Conservation (phyloP, 169 alveolate species). For the Eimeria acervulina region DNA sequence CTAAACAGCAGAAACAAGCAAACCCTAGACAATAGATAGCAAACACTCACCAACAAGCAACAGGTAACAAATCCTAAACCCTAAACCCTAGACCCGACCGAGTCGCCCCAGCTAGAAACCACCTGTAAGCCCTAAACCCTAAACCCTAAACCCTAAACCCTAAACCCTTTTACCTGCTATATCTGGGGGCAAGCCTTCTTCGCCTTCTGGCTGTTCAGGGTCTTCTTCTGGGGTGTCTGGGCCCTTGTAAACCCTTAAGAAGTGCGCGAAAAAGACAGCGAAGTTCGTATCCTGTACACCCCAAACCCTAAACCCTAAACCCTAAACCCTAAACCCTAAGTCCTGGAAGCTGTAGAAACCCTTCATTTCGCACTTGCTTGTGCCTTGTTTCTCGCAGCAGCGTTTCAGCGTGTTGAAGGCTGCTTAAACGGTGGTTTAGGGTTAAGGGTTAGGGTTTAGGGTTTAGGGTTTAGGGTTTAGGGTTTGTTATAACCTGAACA, state of each 20-base stretch:
- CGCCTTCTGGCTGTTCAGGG: not conserved
- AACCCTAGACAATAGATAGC: not conserved
- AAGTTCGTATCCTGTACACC: constrained; percentile 69
- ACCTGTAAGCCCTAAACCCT: not conserved
- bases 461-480: constrained; percentile 43
- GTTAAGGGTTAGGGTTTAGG: not conserved
- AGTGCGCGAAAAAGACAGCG: constrained; percentile 41
- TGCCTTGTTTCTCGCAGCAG: too few species aligned
- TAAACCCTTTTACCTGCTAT: constrained; percentile 38
- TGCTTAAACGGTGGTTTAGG: too few species aligned
- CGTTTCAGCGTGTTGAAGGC: too few species aligned
- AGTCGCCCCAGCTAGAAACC: too few species aligned
- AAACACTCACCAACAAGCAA: not conserved
- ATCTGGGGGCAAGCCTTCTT: constrained; percentile 26
- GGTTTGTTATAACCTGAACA: constrained; percentile 36
- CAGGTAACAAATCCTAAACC: not conserved
- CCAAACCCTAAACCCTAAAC: constrained; percentile 52
- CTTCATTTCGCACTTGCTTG: not conserved
- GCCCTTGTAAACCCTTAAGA: constrained; percentile 39
- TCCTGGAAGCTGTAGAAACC: not conserved
- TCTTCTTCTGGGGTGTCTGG: not conserved
- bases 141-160: constrained; percentile 67
- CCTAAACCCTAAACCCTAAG: constrained; percentile 32
- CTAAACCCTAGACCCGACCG: not conserved
- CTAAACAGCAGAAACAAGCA: not conserved